Percentiles rank a stretch among this genome's conserved stretches.
These are phyloP conservation scores for Podospora fimiseda DNA, from an alignment of 495 filamentous ascomycete genomes.

Conservation along the genomic window DNA sequence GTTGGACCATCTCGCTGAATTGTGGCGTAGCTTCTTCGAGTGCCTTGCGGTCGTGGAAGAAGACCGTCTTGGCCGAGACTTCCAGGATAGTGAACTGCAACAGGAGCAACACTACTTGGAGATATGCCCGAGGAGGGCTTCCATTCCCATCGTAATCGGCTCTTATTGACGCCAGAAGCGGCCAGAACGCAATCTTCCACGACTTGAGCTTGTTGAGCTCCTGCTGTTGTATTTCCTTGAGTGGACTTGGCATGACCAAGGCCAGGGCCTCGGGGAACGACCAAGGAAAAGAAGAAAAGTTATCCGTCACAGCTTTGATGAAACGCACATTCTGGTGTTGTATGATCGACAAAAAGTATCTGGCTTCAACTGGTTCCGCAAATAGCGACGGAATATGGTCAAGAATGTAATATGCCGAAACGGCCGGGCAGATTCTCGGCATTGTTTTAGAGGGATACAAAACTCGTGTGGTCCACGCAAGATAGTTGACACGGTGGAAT, in stretches of 20 bases:
- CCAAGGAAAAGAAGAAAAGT: too few species aligned
- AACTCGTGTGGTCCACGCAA: conserved; percentile 15
- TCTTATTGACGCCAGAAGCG: conserved; percentile 4
- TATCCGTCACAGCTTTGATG: too few species aligned
- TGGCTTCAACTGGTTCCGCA: conserved; percentile 12
- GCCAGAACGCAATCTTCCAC: conserved; percentile 15
- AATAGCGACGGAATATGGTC: conserved; percentile 11
- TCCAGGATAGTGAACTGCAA: conserved; percentile 15
- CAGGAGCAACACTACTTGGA: conserved; percentile 12
- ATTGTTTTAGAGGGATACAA: not conserved
- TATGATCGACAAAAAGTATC: conserved; percentile 17
- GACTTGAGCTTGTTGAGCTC: conserved; percentile 6
- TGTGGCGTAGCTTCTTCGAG: conserved; percentile 9
- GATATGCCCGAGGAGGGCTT: too few species aligned
- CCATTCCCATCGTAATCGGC: not conserved
- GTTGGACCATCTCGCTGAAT: conserved; percentile 19
- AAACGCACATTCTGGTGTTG: conserved; percentile 16
- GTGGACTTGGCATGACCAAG: not conserved
- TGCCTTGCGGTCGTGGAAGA: conserved; percentile 7
- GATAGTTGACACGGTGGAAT: conserved; percentile 20
- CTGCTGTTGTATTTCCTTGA: not conserved
- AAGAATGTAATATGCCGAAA: not conserved
- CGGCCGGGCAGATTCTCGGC: not conserved
- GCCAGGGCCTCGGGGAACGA: not conserved
- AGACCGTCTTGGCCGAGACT: conserved; percentile 5